These are phyloP conservation scores for Euryodendron excelsum DNA, from an alignment of 148 eudicot genomes.

Conservation along the genomic window DNA sequence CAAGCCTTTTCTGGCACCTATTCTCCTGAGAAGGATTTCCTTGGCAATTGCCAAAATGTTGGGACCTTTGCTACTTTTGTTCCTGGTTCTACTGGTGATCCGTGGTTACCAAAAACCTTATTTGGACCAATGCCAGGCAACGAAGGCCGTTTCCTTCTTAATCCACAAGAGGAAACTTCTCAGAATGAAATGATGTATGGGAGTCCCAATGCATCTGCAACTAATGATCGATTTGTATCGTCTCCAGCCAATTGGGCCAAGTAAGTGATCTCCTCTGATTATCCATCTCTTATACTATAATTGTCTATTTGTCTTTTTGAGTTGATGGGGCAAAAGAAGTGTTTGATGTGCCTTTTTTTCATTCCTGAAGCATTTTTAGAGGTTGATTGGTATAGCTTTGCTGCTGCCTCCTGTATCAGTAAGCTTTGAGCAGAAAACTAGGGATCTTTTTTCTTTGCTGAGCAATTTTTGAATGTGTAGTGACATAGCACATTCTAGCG, in stretches of 20 bases:
- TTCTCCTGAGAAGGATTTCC: conserved; percentile 40
- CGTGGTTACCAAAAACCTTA: conserved; percentile 60
- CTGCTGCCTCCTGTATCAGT: neutral
- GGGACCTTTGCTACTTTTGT: conserved; percentile 39
- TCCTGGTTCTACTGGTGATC: conserved; percentile 53
- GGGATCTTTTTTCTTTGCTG: neutral
- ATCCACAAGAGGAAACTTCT: conserved; percentile 44
- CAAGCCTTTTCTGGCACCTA: conserved; percentile 43
- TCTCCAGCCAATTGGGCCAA: conserved; percentile 64
- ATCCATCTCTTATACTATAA: neutral
- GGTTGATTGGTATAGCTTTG: neutral
- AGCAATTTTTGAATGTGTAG: neutral
- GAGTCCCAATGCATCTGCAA: conserved; percentile 43
- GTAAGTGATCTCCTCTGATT: conserved; percentile 44
- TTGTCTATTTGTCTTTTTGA: neutral
- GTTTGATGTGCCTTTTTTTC: neutral
- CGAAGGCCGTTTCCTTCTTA: conserved; percentile 43
- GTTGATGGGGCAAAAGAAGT: neutral
- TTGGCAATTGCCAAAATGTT: conserved; percentile 44
- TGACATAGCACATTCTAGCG: too few relatives aligned
- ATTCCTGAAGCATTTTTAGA: neutral
- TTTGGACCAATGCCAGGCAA: conserved; percentile 39
- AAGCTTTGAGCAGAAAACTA: neutral
- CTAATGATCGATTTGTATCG: conserved; percentile 44
- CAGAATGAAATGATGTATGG: conserved; percentile 45